Evolutionary conservation across 495 filamentous ascomycete genomes (phyloP), one percentile per base, ranked within the genome.

Genomic region (Jackrogersella minutella): DNA sequence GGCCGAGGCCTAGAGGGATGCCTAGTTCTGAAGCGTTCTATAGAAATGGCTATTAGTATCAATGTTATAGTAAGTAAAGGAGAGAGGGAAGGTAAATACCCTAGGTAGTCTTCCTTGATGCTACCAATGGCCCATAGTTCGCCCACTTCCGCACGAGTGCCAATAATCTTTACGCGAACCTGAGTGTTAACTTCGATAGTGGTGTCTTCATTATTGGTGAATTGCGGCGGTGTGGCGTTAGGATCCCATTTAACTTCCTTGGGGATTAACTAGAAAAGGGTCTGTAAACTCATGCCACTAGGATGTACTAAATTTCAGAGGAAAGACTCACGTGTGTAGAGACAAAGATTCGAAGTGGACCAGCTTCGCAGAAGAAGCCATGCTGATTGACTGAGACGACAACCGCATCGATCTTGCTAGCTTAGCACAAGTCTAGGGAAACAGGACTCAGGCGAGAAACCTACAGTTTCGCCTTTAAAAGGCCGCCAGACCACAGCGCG

Each of bases 401-500:
- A 62, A 97, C 88, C 5, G 91, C 93, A 82, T 99, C 95, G 44
- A 97, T 88, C 93, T 97, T 75, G 53, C 43, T 50, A 43, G 62
- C 66, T 66, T 59, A 66, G 67, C 59, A 56, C 39, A 43, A 59
- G 59, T 26, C 37, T 31, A 30, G 41, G 37, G 40, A 50, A 33
- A 19, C 19, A 41, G 21, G 54, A 37, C 13, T 62, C 8, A 37
- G 28, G 30, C 46, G 9, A 46, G 37, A 13, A 57, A 81, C 90
- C 74, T 85, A 97, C 95, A 62, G 93, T 93, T 82, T 99, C 95
- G 61, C 93, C 93, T 72, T 92, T 91, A 83, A 97, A 99, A 8
- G 95, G 95, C 70, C 92, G 85, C 93, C 93, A 99, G 44, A 99
- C 93, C 39, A 99, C 92, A 33, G 95, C 95, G 50, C 93, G 90